A percentile compares a stretch with the other conserved stretches of the same genome.
phyloP scores from a whole-genome alignment of 2,329 filamentous ascomycete genomes.

The Aspergillus cejpii region DNA sequence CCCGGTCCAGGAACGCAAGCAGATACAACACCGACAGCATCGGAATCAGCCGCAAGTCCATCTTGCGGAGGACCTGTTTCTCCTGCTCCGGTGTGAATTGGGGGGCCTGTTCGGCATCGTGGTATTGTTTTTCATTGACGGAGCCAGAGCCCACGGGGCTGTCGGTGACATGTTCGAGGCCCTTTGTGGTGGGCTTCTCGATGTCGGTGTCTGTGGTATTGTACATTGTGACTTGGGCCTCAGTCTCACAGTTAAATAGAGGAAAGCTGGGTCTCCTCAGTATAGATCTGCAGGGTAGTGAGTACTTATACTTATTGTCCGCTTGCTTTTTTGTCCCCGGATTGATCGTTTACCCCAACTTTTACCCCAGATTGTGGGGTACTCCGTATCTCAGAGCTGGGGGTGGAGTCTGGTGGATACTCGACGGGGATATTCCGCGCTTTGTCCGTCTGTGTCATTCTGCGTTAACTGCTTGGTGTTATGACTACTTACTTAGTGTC shows the following conservation, averaged over 20 bases:
- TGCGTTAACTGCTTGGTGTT: background rate
- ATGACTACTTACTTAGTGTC: no score
- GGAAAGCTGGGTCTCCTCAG: background rate
- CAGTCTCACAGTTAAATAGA: no score
- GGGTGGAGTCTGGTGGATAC: background rate
- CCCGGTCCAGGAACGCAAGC: slow-evolving; percentile 29
- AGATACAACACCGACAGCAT: slow-evolving; percentile 27
- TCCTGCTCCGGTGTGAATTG: slow-evolving; percentile 8
- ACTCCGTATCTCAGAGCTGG: background rate
- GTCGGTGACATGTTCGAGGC: background rate
- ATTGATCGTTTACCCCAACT: background rate
- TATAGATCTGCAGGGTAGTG: background rate
- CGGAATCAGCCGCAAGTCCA: slow-evolving; percentile 25
- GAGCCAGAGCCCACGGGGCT: background rate
- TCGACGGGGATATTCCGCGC: background rate
- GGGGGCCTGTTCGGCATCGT: background rate
- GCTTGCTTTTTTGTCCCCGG: background rate
- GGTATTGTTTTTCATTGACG: background rate
- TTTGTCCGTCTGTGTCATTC: background rate
- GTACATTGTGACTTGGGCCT: background rate
- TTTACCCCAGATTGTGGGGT: background rate
- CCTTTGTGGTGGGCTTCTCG: background rate
- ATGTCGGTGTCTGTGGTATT: background rate
- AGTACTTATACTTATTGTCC: background rate
- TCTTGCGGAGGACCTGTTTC: slow-evolving; percentile 21